These are phyloP conservation scores for Termitomyces sp. DNA, from an alignment of 768 basidiomycete species.

Conservation along the genomic window DNA sequence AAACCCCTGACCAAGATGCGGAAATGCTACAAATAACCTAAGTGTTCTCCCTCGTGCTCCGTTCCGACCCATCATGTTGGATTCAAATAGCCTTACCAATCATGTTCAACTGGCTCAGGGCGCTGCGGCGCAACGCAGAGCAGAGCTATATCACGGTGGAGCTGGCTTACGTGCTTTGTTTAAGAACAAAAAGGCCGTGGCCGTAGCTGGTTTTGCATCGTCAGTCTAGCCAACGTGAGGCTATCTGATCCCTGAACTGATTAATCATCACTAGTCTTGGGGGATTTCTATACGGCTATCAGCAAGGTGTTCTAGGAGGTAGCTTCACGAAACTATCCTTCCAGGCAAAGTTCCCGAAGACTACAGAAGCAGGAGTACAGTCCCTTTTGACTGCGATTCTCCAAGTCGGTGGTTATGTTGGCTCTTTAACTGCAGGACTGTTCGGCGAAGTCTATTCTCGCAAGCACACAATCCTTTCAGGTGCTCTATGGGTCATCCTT, in stretches of 20 bases:
- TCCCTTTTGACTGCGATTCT: slow-evolving; percentile 14
- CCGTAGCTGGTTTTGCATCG: slow-evolving; percentile 13
- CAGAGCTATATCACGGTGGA: slow-evolving; percentile 4
- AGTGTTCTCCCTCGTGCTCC: neutral
- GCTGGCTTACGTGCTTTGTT: slow-evolving; percentile 6
- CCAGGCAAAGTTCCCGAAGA: slow-evolving; percentile 8
- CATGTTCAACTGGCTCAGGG: slow-evolving; percentile 5
- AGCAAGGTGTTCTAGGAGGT: slow-evolving; percentile 14
- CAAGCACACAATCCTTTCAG: slow-evolving; percentile 13
- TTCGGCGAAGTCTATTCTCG: slow-evolving; percentile 13
- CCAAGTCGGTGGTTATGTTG: slow-evolving; percentile 12
- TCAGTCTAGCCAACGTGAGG: neutral
- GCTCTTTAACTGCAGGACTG: slow-evolving; percentile 11
- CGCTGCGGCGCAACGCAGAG: slow-evolving; percentile 12
- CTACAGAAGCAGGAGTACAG: slow-evolving; percentile 9
- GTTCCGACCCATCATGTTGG: neutral
- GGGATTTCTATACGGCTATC: slow-evolving; percentile 14
- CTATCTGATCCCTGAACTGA: neutral
- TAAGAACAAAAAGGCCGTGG: slow-evolving; percentile 11
- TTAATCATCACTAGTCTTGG: slow-evolving; percentile 6
- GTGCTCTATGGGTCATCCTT: slow-evolving; percentile 12
- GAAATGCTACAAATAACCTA: neutral
- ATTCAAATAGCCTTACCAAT: neutral
- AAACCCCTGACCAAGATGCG: neutral
- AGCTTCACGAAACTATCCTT: slow-evolving; percentile 12